Conservation (phyloP, 1,284 basidiomycete species). For the Tylopilus orsonianus region DNA sequence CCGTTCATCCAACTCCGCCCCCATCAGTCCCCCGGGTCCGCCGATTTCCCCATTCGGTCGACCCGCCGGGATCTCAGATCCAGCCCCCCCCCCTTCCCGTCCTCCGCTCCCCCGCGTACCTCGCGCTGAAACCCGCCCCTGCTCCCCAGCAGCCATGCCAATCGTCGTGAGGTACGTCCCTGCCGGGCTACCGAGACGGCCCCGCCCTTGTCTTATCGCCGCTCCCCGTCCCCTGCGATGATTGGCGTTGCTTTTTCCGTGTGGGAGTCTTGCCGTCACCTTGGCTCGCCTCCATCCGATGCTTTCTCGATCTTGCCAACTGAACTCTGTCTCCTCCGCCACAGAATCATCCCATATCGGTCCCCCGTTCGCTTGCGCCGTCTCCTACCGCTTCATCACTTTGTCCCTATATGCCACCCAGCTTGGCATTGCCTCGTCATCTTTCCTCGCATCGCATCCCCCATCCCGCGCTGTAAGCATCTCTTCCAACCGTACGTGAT, state of each 20-base stretch:
- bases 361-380: not conserved
- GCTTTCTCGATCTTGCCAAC: slow-evolving; percentile 2
- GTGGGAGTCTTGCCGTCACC: slow-evolving; percentile 3
- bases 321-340: not conserved
- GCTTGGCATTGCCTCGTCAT: not conserved
- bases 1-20: not conserved
- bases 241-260: slow-evolving; percentile 24
- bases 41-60: not conserved
- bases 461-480: too few species aligned
- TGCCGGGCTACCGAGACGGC: slow-evolving; percentile 6
- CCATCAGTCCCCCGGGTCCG: slow-evolving; percentile 8
- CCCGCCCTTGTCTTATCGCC: slow-evolving; percentile 21
- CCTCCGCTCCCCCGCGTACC: not conserved
- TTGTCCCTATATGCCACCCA: not conserved
- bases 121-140: not conserved
- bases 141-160: not conserved
- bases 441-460: too few species aligned
- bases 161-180: slow-evolving; percentile 5
- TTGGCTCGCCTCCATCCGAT: not conserved
- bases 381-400: not conserved
- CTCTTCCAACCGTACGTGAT: too few species aligned
- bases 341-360: not conserved
- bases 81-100: too few species aligned
- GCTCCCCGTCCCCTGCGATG: slow-evolving; percentile 7
- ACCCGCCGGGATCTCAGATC: too few species aligned